These are phyloP conservation scores for Liquidambar formosana DNA, from an alignment of 164 flowering plant genomes.

Conservation along the genomic window DNA sequence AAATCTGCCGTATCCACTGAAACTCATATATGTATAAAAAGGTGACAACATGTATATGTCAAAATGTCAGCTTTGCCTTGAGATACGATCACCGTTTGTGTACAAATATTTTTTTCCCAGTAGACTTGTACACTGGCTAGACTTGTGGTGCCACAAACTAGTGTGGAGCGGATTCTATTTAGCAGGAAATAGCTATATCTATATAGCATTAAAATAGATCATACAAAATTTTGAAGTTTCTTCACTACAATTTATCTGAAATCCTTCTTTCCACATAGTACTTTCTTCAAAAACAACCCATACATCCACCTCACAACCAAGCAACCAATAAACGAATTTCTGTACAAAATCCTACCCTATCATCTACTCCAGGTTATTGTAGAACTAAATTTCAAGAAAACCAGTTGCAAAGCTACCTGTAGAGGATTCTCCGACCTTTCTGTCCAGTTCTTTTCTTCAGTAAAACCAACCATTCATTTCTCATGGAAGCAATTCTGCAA, in stretches of 20 bases:
- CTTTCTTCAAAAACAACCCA: background rate
- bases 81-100: too few species aligned
- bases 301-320: constrained; percentile 17
- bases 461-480: too few species aligned
- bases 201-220: constrained; percentile 5
- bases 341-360: constrained; percentile 29
- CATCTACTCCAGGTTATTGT: constrained; percentile 9
- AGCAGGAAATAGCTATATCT: background rate
- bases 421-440: background rate
- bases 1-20: too few species aligned
- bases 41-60: too few species aligned
- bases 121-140: too few species aligned
- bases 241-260: background rate
- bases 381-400: background rate
- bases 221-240: constrained; percentile 15
- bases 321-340: constrained; percentile 52
- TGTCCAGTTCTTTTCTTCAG: too few species aligned
- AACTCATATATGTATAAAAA: too few species aligned
- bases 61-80: too few species aligned
- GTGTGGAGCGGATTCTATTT: too few species aligned
- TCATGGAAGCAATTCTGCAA: background rate
- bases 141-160: too few species aligned
- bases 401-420: background rate
- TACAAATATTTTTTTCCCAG: too few species aligned
- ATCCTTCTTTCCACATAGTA: constrained; percentile 12